Percentiles rank a stretch among this genome's conserved stretches.
Conservation (phyloP, 306 rosid genomes). For the Parietaria judaica region DNA sequence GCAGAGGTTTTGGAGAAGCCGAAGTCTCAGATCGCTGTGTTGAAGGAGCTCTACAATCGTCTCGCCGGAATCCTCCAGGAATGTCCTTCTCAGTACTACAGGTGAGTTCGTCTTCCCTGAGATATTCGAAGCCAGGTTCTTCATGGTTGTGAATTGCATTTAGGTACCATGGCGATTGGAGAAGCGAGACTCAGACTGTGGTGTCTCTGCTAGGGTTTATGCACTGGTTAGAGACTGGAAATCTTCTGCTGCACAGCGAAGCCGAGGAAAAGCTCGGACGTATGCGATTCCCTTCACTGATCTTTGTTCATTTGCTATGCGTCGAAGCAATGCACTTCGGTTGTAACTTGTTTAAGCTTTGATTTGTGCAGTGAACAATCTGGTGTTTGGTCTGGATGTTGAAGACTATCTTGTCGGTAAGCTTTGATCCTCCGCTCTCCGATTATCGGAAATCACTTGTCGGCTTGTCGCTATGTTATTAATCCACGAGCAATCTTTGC, state of each 20-base stretch:
- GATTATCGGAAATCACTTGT: no score
- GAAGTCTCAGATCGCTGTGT: conserved; percentile 46
- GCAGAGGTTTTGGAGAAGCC: conserved; percentile 78
- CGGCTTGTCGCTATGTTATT: no score
- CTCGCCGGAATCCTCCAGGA: conserved; percentile 62
- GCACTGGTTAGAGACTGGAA: conserved; percentile 92
- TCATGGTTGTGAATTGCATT: conserved; percentile 13
- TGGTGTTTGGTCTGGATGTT: conserved; percentile 67
- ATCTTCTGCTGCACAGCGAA: conserved; percentile 64
- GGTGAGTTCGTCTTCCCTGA: conserved; percentile 28
- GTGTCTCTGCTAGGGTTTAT: conserved; percentile 74
- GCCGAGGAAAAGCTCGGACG: conserved; percentile 77
- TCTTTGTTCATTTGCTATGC: no score
- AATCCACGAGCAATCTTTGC: no score
- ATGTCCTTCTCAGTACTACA: conserved; percentile 54
- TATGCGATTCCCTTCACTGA: conserved; percentile 21
- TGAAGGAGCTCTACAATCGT: conserved; percentile 61
- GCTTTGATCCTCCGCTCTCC: conserved; percentile 10
- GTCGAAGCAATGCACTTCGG: not conserved
- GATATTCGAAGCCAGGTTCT: not conserved
- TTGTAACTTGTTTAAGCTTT: not conserved
- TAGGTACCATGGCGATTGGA: conserved; percentile 96
- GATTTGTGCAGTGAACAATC: conserved; percentile 53
- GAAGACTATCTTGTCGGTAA: conserved; percentile 89
- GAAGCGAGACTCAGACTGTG: conserved; percentile 77